These are phyloP conservation scores for Cylindrotheca closterium DNA, from an alignment of 108 stramenopile genomes.

Conservation along the genomic window DNA sequence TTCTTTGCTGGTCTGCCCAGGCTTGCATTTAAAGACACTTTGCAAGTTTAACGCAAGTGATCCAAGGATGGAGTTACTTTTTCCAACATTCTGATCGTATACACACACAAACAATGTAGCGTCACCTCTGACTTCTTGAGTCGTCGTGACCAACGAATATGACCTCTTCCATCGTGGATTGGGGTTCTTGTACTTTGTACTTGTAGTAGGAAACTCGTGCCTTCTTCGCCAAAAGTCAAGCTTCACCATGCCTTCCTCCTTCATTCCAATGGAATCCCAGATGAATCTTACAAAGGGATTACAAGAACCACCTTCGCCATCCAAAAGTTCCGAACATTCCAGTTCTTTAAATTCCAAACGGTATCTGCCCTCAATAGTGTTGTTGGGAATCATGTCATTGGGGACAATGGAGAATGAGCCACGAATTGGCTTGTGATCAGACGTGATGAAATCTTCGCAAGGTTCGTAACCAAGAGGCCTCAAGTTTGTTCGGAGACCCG, in stretches of 20 bases:
- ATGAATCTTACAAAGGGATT: slow-evolving; percentile 66
- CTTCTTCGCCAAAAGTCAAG: slow-evolving; percentile 35
- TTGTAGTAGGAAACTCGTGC: slow-evolving; percentile 27
- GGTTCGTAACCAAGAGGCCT: slow-evolving; percentile 58
- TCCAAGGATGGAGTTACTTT: slow-evolving; percentile 47
- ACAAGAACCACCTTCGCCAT: slow-evolving; percentile 40
- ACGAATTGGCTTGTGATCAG: slow-evolving; percentile 87
- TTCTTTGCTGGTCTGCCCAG: not conserved
- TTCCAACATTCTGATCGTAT: slow-evolving; percentile 46
- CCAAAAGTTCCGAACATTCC: slow-evolving; percentile 53
- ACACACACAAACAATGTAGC: slow-evolving; percentile 52
- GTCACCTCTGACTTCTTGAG: slow-evolving; percentile 2
- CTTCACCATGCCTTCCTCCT: slow-evolving; percentile 13
- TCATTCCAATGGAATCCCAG: slow-evolving; percentile 43
- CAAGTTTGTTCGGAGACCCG: slow-evolving; percentile 38
- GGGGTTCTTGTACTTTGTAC: slow-evolving; percentile 35
- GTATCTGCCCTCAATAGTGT: slow-evolving; percentile 18
- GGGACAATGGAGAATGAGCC: slow-evolving; percentile 35
- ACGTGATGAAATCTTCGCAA: slow-evolving; percentile 52
- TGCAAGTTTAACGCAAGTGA: slow-evolving; percentile 50
- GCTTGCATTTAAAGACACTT: slow-evolving; percentile 16
- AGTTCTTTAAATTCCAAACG: slow-evolving; percentile 50
- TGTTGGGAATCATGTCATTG: not conserved
- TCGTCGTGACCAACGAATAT: slow-evolving; percentile 1
- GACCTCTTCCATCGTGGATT: slow-evolving; percentile 21